Evolutionary conservation across 805 yeast species (phyloP), one percentile per base, ranked within the genome.

Genomic region (Candida ficus): DNA sequence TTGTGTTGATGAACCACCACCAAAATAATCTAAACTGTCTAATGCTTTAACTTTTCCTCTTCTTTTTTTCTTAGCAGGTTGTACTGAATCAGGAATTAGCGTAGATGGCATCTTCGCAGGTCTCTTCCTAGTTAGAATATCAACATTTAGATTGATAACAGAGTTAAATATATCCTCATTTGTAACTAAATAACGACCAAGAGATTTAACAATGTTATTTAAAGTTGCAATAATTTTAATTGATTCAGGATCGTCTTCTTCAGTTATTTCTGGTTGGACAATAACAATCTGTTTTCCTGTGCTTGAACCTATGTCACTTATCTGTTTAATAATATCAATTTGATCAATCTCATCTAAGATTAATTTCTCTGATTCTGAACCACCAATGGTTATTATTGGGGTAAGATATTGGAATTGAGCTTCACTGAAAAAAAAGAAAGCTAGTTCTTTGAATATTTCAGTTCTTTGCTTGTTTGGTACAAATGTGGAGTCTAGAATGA

Each of bases 21-120:
- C 71, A 50, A 67, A 66, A 46, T 60, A 64, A 23, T 56, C 56
- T 29, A 66, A 47, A 34, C 65, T 60, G 33, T 64, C 63, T 25
- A 67, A 46, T 1, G 67, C 60, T 42, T 62, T 47, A 2, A 66
- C 54, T 25, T 48, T 47, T 5, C 28, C 22, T n/a, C 45, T 41
- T 25, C 50, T 43, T 30, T 39, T 37, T 30, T 46, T 52, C 35
- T 43, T 42, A 5, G 26, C 16, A 3, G 49, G 47, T 7, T 43
- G 48, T 5, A 19, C 16, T 3, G 17, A 14, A 3, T 37, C 35
- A 12, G 11, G 30, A n/a, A 13, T 4, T 1, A 27, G 21, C 3
- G 32, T 25, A 9, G 49, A 35, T 14, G 43, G 21, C 10, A 17
- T 19, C 14, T 43, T 43, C 5, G 41, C 16, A 10, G 45, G 47